These are phyloP conservation scores for Tetracladium marchalianum DNA, from an alignment of 495 filamentous ascomycete species.

Conservation along the genomic window DNA sequence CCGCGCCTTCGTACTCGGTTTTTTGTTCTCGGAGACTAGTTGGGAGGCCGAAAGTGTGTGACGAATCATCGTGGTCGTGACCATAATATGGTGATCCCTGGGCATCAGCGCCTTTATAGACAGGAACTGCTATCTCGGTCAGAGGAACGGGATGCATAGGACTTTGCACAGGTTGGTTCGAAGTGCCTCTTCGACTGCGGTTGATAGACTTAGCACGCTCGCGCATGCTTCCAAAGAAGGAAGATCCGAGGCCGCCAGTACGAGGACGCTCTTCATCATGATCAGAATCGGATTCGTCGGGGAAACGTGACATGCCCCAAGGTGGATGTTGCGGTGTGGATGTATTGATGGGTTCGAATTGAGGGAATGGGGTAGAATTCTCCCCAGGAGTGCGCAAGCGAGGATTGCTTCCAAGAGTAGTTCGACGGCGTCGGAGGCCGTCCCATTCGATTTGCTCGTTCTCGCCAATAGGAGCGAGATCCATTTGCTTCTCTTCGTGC, in stretches of 20 bases:
- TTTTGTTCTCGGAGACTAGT: slow-evolving; percentile 14
- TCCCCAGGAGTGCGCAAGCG: slow-evolving; percentile 4
- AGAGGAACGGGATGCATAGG: slow-evolving; percentile 50
- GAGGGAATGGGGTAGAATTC: slow-evolving; percentile 15
- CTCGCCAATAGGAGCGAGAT: slow-evolving; percentile 68
- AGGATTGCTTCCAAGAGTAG: slow-evolving; percentile 39
- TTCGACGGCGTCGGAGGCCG: slow-evolving; percentile 76
- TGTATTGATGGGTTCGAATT: slow-evolving; percentile 25
- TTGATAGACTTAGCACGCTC: slow-evolving; percentile 38
- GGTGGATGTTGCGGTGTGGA: slow-evolving; percentile 60
- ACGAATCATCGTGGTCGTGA: slow-evolving; percentile 1
- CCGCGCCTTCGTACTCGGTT: slow-evolving; percentile 30
- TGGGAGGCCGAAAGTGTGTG: slow-evolving; percentile 19
- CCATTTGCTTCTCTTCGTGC: slow-evolving; percentile 63
- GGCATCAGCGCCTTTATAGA: slow-evolving; percentile 38
- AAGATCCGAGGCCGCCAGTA: slow-evolving; percentile 38
- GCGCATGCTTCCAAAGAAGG: slow-evolving; percentile 52
- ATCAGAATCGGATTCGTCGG: slow-evolving; percentile 49
- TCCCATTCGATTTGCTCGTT: slow-evolving; percentile 86
- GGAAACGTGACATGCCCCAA: slow-evolving; percentile 81
- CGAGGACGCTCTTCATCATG: slow-evolving; percentile 37
- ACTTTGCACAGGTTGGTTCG: slow-evolving; percentile 24
- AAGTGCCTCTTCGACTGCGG: slow-evolving; percentile 18
- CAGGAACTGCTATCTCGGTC: slow-evolving; percentile 47
- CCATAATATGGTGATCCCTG: slow-evolving; percentile 21